A percentile compares a stretch with the other conserved stretches of the same genome.
Conservation (phyloP, 148 eudicot species). For the Persicaria tinctoria region DNA sequence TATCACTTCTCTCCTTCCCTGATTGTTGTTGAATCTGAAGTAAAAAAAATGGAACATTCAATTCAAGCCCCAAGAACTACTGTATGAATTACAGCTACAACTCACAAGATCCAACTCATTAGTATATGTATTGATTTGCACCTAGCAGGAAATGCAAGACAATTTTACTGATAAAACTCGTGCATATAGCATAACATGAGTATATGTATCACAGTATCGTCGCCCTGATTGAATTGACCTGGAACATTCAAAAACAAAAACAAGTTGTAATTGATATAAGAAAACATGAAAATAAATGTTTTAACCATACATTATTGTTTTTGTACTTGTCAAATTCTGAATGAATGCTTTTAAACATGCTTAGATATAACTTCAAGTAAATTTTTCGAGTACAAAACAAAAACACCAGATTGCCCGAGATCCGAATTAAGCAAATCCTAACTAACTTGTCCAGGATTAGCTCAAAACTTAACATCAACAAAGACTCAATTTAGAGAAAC, state of each 20-base stretch:
- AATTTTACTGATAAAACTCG: no score
- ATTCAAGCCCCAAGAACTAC: background rate
- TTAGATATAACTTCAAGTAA: background rate
- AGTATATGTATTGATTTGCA: background rate
- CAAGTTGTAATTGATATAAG: no score
- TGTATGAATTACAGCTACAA: background rate
- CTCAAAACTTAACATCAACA: background rate
- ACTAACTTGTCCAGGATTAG: background rate
- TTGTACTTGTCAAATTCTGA: no score
- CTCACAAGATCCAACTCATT: background rate
- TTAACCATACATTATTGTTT: no score
- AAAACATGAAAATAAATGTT: no score
- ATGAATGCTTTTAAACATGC: no score
- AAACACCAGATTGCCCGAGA: background rate
- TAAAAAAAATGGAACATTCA: background rate
- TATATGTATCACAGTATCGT: no score
- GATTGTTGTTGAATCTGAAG: background rate
- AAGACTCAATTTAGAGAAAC: background rate
- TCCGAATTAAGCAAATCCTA: background rate
- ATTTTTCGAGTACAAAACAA: no score
- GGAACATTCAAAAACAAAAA: no score
- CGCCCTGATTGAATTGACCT: no score
- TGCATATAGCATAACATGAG: no score
- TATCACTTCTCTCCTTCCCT: conserved; percentile 5
- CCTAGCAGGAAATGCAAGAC: no score